Percentiles rank a stretch among this genome's conserved stretches.
Evolutionary conservation across 371 early-diverging fungal species (phyloP).

Genomic region (Mortierella sp.): DNA sequence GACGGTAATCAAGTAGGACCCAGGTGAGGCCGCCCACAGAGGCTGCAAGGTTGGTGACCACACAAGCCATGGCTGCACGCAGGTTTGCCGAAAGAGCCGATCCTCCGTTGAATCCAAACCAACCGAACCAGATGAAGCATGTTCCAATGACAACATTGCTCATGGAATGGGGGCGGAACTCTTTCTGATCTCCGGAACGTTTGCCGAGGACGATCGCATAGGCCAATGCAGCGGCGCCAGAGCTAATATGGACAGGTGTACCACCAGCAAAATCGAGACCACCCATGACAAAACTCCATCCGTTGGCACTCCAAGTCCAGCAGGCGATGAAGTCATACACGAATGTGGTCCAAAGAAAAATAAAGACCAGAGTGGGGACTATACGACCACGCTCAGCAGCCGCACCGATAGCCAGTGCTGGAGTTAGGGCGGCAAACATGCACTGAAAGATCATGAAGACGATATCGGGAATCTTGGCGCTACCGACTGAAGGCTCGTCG

Average conservation of each 20-base stretch:
- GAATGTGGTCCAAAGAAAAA: slow-evolving; percentile 92
- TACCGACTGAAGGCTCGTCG: slow-evolving; percentile 63
- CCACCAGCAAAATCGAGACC: slow-evolving; percentile 90
- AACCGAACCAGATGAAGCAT: slow-evolving; percentile 91
- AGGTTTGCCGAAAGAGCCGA: slow-evolving; percentile 83
- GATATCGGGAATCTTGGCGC: slow-evolving; percentile 65
- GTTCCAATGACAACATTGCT: slow-evolving; percentile 90
- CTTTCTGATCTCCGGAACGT: slow-evolving; percentile 74
- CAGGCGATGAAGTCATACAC: slow-evolving; percentile 91
- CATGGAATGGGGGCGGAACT: slow-evolving; percentile 90
- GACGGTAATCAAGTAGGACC: slow-evolving; percentile 82
- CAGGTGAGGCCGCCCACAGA: slow-evolving; percentile 87
- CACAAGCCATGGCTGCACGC: slow-evolving; percentile 87
- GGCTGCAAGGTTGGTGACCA: slow-evolving; percentile 89
- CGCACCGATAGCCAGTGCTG: slow-evolving; percentile 92
- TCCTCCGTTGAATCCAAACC: slow-evolving; percentile 92
- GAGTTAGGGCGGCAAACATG: slow-evolving; percentile 89
- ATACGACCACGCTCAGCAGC: slow-evolving; percentile 91
- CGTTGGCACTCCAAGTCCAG: slow-evolving; percentile 92
- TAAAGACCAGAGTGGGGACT: slow-evolving; percentile 86
- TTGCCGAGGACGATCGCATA: slow-evolving; percentile 85
- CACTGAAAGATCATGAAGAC: slow-evolving; percentile 83
- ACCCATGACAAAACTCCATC: slow-evolving; percentile 84
- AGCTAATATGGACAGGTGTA: slow-evolving; percentile 91
- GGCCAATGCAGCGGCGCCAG: slow-evolving; percentile 91